Conservation (phyloP, 2,329 filamentous ascomycete genomes). For the Pseudocercospora fijiensis region DNA sequence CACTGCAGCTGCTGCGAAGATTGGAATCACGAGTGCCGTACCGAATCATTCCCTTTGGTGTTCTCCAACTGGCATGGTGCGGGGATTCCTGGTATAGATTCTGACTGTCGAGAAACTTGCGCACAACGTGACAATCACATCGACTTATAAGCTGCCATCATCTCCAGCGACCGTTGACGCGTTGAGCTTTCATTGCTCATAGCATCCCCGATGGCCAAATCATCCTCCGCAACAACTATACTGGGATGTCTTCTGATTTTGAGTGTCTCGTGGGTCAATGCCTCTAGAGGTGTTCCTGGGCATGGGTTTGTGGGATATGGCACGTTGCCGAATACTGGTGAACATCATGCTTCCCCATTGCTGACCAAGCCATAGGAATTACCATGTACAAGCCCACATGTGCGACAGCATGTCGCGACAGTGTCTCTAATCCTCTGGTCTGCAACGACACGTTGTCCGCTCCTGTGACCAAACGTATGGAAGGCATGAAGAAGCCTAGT, state of each 20-base stretch:
- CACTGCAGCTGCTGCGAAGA: not conserved
- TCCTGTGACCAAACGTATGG: conserved; percentile 16
- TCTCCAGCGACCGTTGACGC: not conserved
- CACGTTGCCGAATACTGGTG: conserved; percentile 1
- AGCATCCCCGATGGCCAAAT: not conserved
- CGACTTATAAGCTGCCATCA: not conserved
- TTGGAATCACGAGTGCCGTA: not conserved
- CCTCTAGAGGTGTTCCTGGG: not conserved
- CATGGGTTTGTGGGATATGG: conserved; percentile 29
- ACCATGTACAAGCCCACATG: conserved; percentile 30
- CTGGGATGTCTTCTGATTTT: not conserved
- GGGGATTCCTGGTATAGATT: not conserved
- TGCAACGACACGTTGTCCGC: conserved; percentile 14
- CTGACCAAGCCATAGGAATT: not conserved
- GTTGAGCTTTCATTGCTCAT: not conserved
- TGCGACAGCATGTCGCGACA: conserved; percentile 27
- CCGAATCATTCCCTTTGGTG: not conserved
- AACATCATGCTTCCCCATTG: not conserved
- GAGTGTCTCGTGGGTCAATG: not conserved
- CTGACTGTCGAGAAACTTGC: not conserved
- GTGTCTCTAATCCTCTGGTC: conserved; percentile 19
- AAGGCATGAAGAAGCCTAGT: conserved; percentile 19
- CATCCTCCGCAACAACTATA: not conserved
- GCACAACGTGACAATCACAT: not conserved
- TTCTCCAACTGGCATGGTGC: not conserved